Evolutionary conservation across 768 basidiomycete genomes (phyloP), one percentile per base, ranked within the genome.

Genomic region (Lentinus brumalis): DNA sequence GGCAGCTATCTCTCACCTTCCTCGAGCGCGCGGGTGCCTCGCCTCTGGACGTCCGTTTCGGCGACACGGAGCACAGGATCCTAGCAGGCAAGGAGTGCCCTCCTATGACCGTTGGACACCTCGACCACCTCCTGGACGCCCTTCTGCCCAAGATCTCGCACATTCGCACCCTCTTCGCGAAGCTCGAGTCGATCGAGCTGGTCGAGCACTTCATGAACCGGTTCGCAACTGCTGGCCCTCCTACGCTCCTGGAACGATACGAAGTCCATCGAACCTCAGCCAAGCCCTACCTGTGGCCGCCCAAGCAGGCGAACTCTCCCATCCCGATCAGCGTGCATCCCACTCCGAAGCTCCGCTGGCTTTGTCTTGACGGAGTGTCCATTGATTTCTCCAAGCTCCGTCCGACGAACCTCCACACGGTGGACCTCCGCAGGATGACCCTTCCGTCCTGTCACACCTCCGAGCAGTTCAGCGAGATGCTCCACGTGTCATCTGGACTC

Each of bases 361-460:
- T 90, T 41, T 77, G 81, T 39, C 68, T 88, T 32, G 82, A 84
- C 56, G 87, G 86, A 3, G 73, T 91, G 29, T 77, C 85, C 61
- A 73, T 89, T 60, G 79, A 89, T 70, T 91, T 88, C 84, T 65
- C 74, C 12, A 71, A 70, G n/a, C 78, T 85, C 8, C 56, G 70
- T 53, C 31, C 87, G 9, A 66, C 70, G 35, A 83, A 88, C 64
- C 81, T 92, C n/a, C 79, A 79, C 21, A 81, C 81, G 10, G 76
- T 92, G 56, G 88, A 90, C 64, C 73, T 92, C 54, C 82, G 88
- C 41, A 81, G 84, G 30, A 78, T 90, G 56, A 78, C 86, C 16
- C 71, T 84, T 18, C 73, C 83, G 5, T 73, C 79, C 14, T 79
- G 78, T 30, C 88, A 87, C 5, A 75, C 75, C 40, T 71, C 85